phyloP scores from a whole-genome alignment of 768 basidiomycete species.

The Agaricus subrufescens region DNA sequence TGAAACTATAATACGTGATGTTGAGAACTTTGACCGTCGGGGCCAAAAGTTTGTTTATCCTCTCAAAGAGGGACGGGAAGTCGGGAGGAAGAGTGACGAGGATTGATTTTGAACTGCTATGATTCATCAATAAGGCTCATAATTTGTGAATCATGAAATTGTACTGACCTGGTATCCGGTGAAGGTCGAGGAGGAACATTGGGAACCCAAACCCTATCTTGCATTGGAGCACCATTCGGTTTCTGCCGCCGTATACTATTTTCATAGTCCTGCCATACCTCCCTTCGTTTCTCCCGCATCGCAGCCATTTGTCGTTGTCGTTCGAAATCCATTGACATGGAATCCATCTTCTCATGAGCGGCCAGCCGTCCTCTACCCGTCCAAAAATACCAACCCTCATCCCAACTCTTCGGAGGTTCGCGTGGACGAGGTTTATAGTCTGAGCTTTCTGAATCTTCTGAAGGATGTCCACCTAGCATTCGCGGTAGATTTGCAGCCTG shows the following conservation, averaged over 20 bases:
- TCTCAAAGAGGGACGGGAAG: slow-evolving; percentile 45
- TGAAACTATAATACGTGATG: slow-evolving; percentile 48
- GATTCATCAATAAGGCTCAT: background rate
- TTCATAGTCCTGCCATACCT: slow-evolving; percentile 50
- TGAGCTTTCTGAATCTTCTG: slow-evolving; percentile 27
- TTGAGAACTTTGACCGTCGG: slow-evolving; percentile 50
- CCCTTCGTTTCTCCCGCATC: slow-evolving; percentile 33
- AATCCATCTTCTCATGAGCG: slow-evolving; percentile 48
- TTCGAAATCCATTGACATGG: slow-evolving; percentile 56
- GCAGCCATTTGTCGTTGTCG: slow-evolving; percentile 40
- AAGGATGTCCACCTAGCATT: slow-evolving; percentile 36
- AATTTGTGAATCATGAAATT: background rate
- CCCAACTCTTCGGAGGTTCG: slow-evolving; percentile 48
- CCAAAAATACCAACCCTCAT: slow-evolving; percentile 77
- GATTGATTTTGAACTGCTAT: slow-evolving; percentile 42
- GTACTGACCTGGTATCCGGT: slow-evolving; percentile 35
- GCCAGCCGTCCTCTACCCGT: slow-evolving; percentile 48
- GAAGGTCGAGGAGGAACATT: slow-evolving; percentile 35
- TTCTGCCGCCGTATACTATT: slow-evolving; percentile 32
- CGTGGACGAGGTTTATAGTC: slow-evolving; percentile 1
- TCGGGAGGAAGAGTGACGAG: slow-evolving; percentile 58
- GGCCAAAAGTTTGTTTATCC: slow-evolving; percentile 48
- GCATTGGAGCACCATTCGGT: slow-evolving; percentile 14
- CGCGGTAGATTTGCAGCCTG: slow-evolving; percentile 46
- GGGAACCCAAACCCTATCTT: slow-evolving; percentile 33